Conservation (phyloP, 2,329 filamentous ascomycete species). For the Aspergillus novoparasiticus region DNA sequence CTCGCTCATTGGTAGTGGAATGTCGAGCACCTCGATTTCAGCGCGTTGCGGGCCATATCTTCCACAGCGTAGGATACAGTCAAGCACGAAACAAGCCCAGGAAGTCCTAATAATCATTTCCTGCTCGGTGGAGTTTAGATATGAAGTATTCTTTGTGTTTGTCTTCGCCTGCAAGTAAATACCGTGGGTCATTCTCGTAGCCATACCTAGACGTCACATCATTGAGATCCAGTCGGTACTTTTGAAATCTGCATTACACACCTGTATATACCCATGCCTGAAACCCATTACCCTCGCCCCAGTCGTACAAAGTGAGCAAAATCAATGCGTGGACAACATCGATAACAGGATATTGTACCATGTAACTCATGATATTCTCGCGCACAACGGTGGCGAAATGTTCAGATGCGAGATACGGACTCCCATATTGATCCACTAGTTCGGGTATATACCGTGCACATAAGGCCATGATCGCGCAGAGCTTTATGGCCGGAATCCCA, state of each 20-base stretch:
- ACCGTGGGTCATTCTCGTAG: background rate
- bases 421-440: background rate
- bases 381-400: background rate
- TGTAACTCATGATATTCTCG: background rate
- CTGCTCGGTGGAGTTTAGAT: too few species aligned
- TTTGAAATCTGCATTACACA: background rate
- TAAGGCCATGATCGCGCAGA: background rate
- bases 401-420: background rate
- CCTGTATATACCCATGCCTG: constrained; percentile 3
- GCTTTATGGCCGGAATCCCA: background rate
- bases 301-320: constrained; percentile 2
- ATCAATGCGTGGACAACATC: background rate
- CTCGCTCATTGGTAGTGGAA: background rate
- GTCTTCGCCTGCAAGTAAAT: background rate
- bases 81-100: background rate
- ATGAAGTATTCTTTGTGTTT: background rate
- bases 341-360: background rate
- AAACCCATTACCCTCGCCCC: background rate
- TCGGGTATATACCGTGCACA: background rate
- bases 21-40: background rate
- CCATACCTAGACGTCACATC: background rate
- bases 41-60: background rate
- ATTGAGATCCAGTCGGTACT: background rate
- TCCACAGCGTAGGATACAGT: constrained; percentile 1
- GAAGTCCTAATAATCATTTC: background rate